Conservation (phyloP, 768 basidiomycete species). For the Floccularia luteovirens region DNA sequence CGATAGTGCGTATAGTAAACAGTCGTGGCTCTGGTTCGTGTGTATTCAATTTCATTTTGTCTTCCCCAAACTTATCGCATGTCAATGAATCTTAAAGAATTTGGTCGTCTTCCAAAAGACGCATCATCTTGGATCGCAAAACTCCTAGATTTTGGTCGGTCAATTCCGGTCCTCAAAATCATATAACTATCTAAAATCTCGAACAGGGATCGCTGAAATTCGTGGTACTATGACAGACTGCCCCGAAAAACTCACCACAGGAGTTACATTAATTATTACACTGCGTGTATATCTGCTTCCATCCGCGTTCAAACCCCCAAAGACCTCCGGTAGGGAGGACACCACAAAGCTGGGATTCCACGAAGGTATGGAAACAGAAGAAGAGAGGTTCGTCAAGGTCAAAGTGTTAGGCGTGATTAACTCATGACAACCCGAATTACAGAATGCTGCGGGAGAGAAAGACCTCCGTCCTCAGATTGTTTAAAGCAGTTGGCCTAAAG, state of each 20-base stretch:
- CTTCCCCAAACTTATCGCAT: not conserved
- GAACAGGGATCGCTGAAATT: conserved; percentile 57
- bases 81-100: conserved; percentile 38
- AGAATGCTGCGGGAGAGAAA: conserved; percentile 74
- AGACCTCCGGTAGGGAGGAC: conserved; percentile 23
- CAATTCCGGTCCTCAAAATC: conserved; percentile 2
- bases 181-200: not conserved
- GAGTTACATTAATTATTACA: conserved; percentile 71
- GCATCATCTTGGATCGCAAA: conserved; percentile 67
- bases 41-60: not conserved
- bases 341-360: conserved; percentile 40
- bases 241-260: conserved; percentile 61
- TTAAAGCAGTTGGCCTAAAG: conserved; percentile 64
- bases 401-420: not conserved
- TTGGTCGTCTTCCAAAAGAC: conserved; percentile 69
- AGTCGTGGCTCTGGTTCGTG: conserved; percentile 53
- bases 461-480: conserved; percentile 61
- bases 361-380: conserved; percentile 73
- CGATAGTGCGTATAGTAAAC: conserved; percentile 62
- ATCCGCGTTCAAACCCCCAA: conserved; percentile 55
- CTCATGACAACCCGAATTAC: not conserved
- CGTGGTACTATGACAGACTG: conserved; percentile 73
- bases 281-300: conserved; percentile 64
- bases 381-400: conserved; percentile 41
- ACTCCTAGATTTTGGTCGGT: conserved; percentile 61